phyloP scores from a whole-genome alignment of 148 eudicot genomes.

The Chenopodium suecicum region DNA sequence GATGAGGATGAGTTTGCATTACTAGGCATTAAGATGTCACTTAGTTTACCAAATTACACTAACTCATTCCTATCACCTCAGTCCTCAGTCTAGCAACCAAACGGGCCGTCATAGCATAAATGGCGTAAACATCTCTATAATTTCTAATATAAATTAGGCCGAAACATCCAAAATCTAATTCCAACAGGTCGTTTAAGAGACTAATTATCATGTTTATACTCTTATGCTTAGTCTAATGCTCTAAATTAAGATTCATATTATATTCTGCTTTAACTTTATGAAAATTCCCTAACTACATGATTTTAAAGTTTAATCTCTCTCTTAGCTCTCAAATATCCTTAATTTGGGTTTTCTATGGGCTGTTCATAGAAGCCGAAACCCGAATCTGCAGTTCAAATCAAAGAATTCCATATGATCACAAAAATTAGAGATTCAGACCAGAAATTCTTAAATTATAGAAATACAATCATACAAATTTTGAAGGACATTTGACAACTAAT shows the following conservation, averaged over 20 bases:
- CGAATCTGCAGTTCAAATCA: not conserved
- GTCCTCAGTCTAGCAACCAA: too few relatives aligned
- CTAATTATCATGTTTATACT: too few relatives aligned
- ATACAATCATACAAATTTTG: not conserved
- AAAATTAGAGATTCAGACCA: not conserved
- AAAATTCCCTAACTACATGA: not conserved
- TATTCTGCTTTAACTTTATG: not conserved
- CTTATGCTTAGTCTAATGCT: too few relatives aligned
- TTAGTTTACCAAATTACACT: too few relatives aligned
- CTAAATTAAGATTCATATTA: not conserved
- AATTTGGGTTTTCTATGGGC: not conserved
- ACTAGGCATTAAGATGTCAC: too few relatives aligned
- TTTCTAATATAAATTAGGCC: too few relatives aligned
- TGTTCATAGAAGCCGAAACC: not conserved
- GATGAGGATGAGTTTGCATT: too few relatives aligned
- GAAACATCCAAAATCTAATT: too few relatives aligned
- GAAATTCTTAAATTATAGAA: not conserved
- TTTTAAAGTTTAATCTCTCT: not conserved
- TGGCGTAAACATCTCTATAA: too few relatives aligned
- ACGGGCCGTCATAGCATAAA: too few relatives aligned
- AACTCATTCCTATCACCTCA: too few relatives aligned
- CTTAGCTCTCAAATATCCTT: not conserved
- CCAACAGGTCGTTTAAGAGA: too few relatives aligned
- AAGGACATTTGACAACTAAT: not conserved
- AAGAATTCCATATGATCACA: not conserved